Evolutionary conservation across 1,284 basidiomycete genomes (phyloP).

Genomic region (Rhodotorula sp.): DNA sequence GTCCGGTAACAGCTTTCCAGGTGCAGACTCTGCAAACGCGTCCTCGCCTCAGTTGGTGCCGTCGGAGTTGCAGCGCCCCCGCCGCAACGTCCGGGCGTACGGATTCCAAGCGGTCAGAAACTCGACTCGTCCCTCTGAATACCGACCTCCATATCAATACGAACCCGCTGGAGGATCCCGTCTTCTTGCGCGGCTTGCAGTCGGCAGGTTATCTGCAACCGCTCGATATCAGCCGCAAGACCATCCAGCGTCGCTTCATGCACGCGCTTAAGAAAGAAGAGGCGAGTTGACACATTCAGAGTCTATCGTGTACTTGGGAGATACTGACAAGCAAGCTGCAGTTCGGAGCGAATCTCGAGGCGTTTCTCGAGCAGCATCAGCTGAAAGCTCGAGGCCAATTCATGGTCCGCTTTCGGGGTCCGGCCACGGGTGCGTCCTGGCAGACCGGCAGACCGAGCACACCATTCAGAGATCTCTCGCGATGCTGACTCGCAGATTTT

Average conservation of each 20-base stretch:
- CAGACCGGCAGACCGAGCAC: no score
- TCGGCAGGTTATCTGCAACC: conserved; percentile 20
- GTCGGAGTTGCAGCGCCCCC: neutral
- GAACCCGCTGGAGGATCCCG: conserved; percentile 13
- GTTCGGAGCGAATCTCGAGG: conserved; percentile 21
- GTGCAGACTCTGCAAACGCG: neutral
- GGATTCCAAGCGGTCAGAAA: neutral
- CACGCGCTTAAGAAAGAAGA: conserved; percentile 27
- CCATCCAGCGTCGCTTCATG: conserved; percentile 25
- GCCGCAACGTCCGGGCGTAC: neutral
- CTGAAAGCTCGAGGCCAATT: conserved; percentile 19
- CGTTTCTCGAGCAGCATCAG: conserved; percentile 20
- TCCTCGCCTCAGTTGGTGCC: neutral
- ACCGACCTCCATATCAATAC: no score
- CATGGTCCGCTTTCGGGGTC: conserved; percentile 35
- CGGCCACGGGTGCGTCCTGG: conserved; percentile 3
- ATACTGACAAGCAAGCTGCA: neutral
- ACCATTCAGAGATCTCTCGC: no score
- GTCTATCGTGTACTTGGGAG: neutral
- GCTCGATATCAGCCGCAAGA: conserved; percentile 25
- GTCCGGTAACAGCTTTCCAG: neutral
- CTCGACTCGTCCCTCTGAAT: conserved; percentile 1
- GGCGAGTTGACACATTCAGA: neutral
- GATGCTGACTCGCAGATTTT: no score
- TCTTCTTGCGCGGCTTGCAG: neutral